Evolutionary conservation across 805 yeast genomes (phyloP).

Genomic region (Saturnispora besseyi): DNA sequence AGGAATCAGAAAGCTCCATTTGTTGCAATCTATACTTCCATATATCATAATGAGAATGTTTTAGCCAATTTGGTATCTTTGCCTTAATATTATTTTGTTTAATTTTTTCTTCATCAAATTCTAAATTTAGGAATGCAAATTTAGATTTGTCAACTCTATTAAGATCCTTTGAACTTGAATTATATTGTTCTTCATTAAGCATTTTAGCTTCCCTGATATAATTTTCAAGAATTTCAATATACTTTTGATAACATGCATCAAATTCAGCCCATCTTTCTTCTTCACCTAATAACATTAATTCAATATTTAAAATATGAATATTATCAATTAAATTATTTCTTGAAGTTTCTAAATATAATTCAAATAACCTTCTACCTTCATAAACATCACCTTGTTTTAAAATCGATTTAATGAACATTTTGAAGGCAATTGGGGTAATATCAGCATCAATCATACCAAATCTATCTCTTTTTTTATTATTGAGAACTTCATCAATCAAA

Average conservation of each 20-base stretch:
- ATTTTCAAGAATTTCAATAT: constrained; percentile 13
- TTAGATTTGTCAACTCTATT: constrained; percentile 6
- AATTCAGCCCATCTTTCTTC: constrained; percentile 28
- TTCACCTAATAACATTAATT: constrained; percentile 24
- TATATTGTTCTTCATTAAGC: neutral
- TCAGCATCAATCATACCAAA: constrained; percentile 20
- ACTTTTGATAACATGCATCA: constrained; percentile 22
- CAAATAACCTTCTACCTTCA: constrained; percentile 23
- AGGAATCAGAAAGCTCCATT: constrained; percentile 20
- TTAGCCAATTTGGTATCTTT: constrained; percentile 20
- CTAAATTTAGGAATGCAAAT: constrained; percentile 2
- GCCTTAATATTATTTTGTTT: constrained; percentile 4
- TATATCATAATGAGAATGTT: constrained; percentile 19
- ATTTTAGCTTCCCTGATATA: constrained; percentile 15
- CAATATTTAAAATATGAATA: constrained; percentile 21
- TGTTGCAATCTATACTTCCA: constrained; percentile 27
- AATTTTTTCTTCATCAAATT: constrained; percentile 14
- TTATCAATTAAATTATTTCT: constrained; percentile 20
- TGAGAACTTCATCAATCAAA: constrained; percentile 20
- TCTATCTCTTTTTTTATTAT: constrained; percentile 14
- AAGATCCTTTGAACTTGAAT: constrained; percentile 2
- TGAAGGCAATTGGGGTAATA: constrained; percentile 21
- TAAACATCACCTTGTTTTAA: constrained; percentile 14
- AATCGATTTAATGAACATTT: constrained; percentile 16
- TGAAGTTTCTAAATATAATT: constrained; percentile 21